Evolutionary conservation across 2,329 filamentous ascomycete genomes (phyloP).

Genomic region (Pestalotiopsis sp.): DNA sequence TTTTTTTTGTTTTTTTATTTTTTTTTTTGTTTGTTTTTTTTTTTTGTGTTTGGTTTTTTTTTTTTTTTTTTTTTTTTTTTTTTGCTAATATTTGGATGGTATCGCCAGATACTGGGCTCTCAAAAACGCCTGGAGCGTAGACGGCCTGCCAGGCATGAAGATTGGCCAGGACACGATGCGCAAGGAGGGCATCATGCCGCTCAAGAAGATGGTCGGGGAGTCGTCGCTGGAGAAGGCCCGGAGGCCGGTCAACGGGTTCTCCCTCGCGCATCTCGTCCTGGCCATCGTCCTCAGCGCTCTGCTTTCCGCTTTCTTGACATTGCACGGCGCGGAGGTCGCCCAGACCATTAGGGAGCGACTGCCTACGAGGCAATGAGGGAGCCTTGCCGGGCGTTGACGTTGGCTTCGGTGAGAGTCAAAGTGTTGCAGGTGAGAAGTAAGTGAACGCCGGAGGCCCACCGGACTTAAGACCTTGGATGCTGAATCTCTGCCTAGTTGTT

Average conservation of each 20-base stretch:
- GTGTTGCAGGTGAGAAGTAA: not conserved
- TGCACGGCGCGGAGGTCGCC: not conserved
- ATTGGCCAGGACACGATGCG: slow-evolving; percentile 32
- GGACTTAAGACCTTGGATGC: too few species aligned
- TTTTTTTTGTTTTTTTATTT: too few species aligned
- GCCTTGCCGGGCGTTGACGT: not conserved
- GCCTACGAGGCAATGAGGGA: not conserved
- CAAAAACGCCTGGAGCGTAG: slow-evolving; percentile 43
- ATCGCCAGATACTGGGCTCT: slow-evolving; percentile 39
- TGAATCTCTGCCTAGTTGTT: too few species aligned
- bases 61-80: too few species aligned
- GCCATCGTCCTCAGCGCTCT: slow-evolving; percentile 13
- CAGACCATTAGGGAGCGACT: not conserved
- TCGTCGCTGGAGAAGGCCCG: slow-evolving; percentile 25
- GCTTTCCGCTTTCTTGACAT: not conserved
- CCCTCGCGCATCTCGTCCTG: slow-evolving; percentile 2
- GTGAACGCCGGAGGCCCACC: not conserved
- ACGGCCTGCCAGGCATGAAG: slow-evolving; percentile 39
- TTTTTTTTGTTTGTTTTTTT: too few species aligned
- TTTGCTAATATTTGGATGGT: not conserved
- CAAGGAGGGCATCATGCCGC: slow-evolving; percentile 34
- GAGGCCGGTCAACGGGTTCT: not conserved
- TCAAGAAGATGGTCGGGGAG: slow-evolving; percentile 42
- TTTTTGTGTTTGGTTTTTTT: too few species aligned
- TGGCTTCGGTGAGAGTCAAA: not conserved